Evolutionary conservation across 2,329 filamentous ascomycete genomes (phyloP).

Genomic region (Akanthomyces muscarius): DNA sequence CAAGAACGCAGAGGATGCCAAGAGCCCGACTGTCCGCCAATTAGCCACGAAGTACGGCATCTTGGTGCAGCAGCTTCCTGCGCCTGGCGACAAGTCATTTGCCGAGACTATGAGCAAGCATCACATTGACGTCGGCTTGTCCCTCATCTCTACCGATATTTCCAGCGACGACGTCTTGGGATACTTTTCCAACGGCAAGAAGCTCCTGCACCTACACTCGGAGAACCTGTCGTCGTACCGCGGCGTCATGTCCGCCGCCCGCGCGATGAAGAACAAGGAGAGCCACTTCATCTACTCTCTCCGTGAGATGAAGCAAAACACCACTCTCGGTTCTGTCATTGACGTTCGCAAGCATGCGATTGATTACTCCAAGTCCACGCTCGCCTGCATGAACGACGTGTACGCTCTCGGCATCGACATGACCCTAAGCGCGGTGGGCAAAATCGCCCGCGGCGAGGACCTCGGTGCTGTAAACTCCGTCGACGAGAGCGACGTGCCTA

Average conservation of each 20-base stretch:
- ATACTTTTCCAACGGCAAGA: slow-evolving; percentile 10
- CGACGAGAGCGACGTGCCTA: background rate
- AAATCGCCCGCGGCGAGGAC: slow-evolving; percentile 4
- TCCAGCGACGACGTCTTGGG: background rate
- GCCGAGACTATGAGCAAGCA: slow-evolving; percentile 1
- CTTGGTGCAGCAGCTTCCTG: slow-evolving; percentile 6
- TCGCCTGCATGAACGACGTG: slow-evolving; percentile 8
- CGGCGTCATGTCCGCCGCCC: background rate
- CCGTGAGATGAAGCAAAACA: background rate
- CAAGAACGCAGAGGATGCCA: background rate
- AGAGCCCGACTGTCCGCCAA: slow-evolving; percentile 3
- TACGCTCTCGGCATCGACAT: slow-evolving; percentile 10
- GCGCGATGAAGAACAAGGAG: slow-evolving; percentile 5
- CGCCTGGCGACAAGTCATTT: background rate
- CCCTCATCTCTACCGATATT: background rate
- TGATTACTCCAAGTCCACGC: slow-evolving; percentile 1
- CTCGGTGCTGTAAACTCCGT: background rate
- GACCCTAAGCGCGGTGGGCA: background rate
- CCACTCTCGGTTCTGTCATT: background rate
- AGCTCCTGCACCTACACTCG: slow-evolving; percentile 2
- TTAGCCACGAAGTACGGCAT: slow-evolving; percentile 15
- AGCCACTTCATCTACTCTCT: slow-evolving; percentile 15
- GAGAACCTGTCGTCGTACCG: slow-evolving; percentile 6
- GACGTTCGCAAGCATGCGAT: slow-evolving; percentile 12
- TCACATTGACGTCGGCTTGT: slow-evolving; percentile 10